Evolutionary conservation across 495 filamentous ascomycete genomes (phyloP).

Genomic region (Recurvomyces mirabilis): DNA sequence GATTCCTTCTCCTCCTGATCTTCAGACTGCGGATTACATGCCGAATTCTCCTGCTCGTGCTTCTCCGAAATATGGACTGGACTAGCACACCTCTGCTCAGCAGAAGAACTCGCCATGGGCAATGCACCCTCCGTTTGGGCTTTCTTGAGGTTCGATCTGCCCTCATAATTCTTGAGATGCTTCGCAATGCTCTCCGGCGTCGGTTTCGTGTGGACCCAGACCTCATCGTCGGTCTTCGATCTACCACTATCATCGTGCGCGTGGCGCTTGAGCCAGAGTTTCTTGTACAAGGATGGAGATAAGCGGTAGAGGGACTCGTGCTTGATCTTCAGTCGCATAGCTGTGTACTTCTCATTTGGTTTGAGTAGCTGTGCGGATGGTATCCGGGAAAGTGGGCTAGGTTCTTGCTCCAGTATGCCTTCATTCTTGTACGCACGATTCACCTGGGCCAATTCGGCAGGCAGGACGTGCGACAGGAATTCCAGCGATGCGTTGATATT

Average conservation of each 20-base stretch:
- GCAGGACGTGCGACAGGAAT: slow-evolving; percentile 22
- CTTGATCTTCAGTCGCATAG: slow-evolving; percentile 16
- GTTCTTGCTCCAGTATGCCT: slow-evolving; percentile 15
- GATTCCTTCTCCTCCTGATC: neutral
- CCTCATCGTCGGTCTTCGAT: slow-evolving; percentile 16
- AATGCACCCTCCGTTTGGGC: slow-evolving; percentile 1
- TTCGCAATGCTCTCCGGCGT: slow-evolving; percentile 7
- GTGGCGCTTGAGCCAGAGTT: slow-evolving; percentile 1
- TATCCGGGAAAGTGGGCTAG: slow-evolving; percentile 10
- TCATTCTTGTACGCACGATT: slow-evolving; percentile 20
- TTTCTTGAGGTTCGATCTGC: neutral
- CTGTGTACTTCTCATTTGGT: slow-evolving; percentile 19
- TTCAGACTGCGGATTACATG: neutral
- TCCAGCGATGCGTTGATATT: slow-evolving; percentile 39
- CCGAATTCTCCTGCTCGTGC: neutral
- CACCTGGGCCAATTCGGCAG: slow-evolving; percentile 14
- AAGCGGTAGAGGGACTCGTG: slow-evolving; percentile 21
- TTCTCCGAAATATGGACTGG: no score
- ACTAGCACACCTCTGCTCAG: neutral
- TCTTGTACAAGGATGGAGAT: slow-evolving; percentile 14
- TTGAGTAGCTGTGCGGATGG: slow-evolving; percentile 9
- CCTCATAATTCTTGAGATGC: neutral
- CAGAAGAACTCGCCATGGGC: neutral
- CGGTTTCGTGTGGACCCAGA: slow-evolving; percentile 25
- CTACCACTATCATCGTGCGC: slow-evolving; percentile 4